Percentiles rank a stretch among this genome's conserved stretches.
phyloP scores from a whole-genome alignment of 768 basidiomycete species.

The Pulveroboletus sp. region DNA sequence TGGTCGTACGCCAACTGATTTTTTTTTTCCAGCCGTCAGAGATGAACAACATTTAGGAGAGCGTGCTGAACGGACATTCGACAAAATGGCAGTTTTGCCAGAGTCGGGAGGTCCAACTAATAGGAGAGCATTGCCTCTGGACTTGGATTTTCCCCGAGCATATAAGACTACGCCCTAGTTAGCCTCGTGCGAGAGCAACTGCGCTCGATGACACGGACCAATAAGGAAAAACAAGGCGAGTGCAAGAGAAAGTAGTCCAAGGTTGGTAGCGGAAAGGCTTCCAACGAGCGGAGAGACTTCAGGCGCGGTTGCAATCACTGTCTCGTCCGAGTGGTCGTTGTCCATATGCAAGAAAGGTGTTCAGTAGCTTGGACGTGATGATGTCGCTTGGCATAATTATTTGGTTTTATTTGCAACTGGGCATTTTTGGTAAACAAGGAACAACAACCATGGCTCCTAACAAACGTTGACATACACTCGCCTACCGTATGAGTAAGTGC shows the following conservation, averaged over 20 bases:
- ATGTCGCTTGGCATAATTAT: slow-evolving; percentile 16
- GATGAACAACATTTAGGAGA: background rate
- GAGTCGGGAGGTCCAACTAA: slow-evolving; percentile 73
- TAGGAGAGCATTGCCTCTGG: slow-evolving; percentile 58
- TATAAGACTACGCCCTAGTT: slow-evolving; percentile 40
- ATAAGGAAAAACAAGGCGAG: slow-evolving; percentile 39
- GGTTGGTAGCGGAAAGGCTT: slow-evolving; percentile 35
- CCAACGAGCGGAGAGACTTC: slow-evolving; percentile 35
- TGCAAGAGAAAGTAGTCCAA: slow-evolving; percentile 40
- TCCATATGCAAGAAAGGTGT: slow-evolving; percentile 2
- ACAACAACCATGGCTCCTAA: background rate
- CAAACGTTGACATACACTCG: too few species aligned
- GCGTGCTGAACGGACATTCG: slow-evolving; percentile 45
- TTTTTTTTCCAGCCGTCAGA: slow-evolving; percentile 10
- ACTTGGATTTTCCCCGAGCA: slow-evolving; percentile 38
- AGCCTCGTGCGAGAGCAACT: slow-evolving; percentile 7
- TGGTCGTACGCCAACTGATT: slow-evolving; percentile 60
- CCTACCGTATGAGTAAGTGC: too few species aligned
- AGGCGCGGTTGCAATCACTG: slow-evolving; percentile 18
- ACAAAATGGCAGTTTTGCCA: slow-evolving; percentile 77
- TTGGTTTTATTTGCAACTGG: slow-evolving; percentile 9
- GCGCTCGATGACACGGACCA: slow-evolving; percentile 32
- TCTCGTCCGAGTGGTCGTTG: slow-evolving; percentile 2
- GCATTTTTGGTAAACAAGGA: slow-evolving; percentile 12
- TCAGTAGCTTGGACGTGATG: too few species aligned